Percentiles rank a stretch among this genome's conserved stretches.
Evolutionary conservation across 2,329 filamentous ascomycete species (phyloP).

Genomic region (Trichoderma citrinoviride): DNA sequence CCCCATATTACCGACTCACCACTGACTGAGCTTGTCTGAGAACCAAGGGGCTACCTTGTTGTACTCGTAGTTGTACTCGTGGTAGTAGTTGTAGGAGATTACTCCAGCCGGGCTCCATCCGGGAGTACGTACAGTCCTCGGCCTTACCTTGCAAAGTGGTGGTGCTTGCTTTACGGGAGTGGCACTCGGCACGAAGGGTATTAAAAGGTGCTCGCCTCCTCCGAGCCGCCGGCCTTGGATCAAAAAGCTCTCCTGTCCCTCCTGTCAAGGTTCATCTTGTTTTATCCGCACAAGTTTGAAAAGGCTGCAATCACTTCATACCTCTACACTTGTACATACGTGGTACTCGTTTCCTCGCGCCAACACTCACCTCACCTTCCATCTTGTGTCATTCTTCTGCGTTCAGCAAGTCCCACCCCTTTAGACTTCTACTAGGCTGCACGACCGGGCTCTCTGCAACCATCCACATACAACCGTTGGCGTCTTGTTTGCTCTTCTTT

Average conservation of each 20-base stretch:
- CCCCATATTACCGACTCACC: conserved; percentile 14
- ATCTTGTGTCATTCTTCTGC: neutral
- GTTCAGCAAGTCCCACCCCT: neutral
- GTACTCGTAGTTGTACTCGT: too few relatives aligned
- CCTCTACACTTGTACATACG: neutral
- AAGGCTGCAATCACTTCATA: neutral
- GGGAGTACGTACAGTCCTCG: neutral
- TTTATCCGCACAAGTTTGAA: neutral
- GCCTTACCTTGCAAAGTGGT: neutral
- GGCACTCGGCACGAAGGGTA: neutral
- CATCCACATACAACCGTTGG: neutral
- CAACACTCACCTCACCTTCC: neutral
- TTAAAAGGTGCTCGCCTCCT: conserved; percentile 18
- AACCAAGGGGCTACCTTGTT: conserved; percentile 10
- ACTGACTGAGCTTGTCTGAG: conserved; percentile 6
- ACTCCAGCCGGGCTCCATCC: conserved; percentile 5
- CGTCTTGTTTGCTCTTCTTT: conserved; percentile 2
- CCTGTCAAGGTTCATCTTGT: neutral
- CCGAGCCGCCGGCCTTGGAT: conserved; percentile 5
- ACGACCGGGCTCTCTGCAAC: neutral
- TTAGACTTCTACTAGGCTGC: neutral
- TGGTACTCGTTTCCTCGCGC: neutral
- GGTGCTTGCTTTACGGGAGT: neutral
- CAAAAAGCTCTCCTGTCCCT: neutral
- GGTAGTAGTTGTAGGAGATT: neutral